These are phyloP conservation scores for Fusarium domesticum DNA, from an alignment of 2,329 filamentous ascomycete genomes.

Conservation along the genomic window DNA sequence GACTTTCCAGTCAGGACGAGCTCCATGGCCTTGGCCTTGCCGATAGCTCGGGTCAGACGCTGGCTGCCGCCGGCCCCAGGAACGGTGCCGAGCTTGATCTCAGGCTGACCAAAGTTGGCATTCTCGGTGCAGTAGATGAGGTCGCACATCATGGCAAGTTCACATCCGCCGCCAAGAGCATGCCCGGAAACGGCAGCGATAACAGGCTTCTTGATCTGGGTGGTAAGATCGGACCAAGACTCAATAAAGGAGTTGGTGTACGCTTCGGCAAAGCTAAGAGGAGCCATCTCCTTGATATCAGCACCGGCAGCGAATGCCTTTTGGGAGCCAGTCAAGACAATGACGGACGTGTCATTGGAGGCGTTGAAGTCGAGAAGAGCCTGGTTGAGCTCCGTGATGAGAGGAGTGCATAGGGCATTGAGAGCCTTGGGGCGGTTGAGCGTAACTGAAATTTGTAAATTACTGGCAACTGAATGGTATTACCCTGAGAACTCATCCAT, in stretches of 20 bases:
- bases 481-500: constrained; percentile 25
- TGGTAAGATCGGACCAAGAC: constrained; percentile 83
- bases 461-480: background rate
- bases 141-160: constrained; percentile 97
- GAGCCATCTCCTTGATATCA: constrained; percentile 99
- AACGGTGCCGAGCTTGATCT: constrained; percentile 92
- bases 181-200: constrained; percentile 94
- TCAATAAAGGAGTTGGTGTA: constrained; percentile 94
- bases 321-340: constrained; percentile 83
- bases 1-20: constrained; percentile 81
- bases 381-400: constrained; percentile 85
- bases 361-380: constrained; percentile 69
- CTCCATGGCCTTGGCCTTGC: constrained; percentile 88
- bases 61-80: constrained; percentile 92
- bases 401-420: constrained; percentile 87
- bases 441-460: constrained; percentile 60
- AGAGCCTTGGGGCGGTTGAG: constrained; percentile 92
- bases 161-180: constrained; percentile 91
- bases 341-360: constrained; percentile 67
- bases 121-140: constrained; percentile 83
- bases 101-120: constrained; percentile 93
- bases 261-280: constrained; percentile 81
- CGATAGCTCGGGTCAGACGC: constrained; percentile 76
- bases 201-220: constrained; percentile 84
- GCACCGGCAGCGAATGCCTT: constrained; percentile 93